These are phyloP conservation scores for Salix caprea DNA, from an alignment of 345 rosid genomes.

Conservation along the genomic window DNA sequence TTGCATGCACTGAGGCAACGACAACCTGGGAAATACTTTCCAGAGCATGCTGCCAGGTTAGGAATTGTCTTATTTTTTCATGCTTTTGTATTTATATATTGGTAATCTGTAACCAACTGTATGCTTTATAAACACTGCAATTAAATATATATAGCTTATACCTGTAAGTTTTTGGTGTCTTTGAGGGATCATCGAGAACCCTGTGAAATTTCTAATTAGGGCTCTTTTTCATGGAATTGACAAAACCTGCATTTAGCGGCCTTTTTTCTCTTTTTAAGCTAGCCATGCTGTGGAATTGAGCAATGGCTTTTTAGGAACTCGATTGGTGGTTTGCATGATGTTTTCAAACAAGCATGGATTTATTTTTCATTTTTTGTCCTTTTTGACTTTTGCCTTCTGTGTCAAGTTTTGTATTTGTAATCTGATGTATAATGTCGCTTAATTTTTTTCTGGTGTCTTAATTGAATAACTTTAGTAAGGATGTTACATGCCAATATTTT, in stretches of 20 bases:
- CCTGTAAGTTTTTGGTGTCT: not conserved
- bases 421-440: no score
- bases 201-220: not conserved
- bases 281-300: no score
- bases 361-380: no score
- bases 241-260: no score
- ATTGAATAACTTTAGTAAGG: no score
- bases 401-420: no score
- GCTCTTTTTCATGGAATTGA: not conserved
- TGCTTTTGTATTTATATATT: not conserved
- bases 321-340: not conserved
- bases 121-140: not conserved
- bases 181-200: not conserved
- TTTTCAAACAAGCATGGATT: not conserved
- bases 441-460: no score
- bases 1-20: constrained; percentile 74
- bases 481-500: no score
- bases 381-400: not conserved
- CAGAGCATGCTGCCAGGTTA: constrained; percentile 89
- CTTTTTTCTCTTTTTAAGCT: not conserved
- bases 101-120: not conserved
- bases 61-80: constrained; percentile 1
- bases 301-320: not conserved
- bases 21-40: constrained; percentile 79
- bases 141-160: not conserved